Evolutionary conservation across 2,329 filamentous ascomycete species (phyloP).

Genomic region (Aspergillus sp.): DNA sequence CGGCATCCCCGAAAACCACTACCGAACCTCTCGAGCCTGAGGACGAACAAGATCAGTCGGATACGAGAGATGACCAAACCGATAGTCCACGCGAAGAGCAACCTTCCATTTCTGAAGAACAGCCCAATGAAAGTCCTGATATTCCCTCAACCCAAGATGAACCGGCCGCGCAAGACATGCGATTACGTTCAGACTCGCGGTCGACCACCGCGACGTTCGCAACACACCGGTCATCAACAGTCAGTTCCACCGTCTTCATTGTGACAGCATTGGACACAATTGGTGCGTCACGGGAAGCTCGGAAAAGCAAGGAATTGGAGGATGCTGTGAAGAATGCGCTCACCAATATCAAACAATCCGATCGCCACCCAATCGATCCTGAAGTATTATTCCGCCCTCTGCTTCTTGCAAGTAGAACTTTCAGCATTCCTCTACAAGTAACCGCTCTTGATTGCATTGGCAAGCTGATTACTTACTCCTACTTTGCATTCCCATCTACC

Average conservation of each 20-base stretch:
- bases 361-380: constrained; percentile 78
- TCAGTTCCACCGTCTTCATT: constrained; percentile 95
- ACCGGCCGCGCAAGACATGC: constrained; percentile 26
- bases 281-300: constrained; percentile 84
- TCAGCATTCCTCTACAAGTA: constrained; percentile 81
- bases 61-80: constrained; percentile 17
- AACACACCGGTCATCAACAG: constrained; percentile 59
- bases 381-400: constrained; percentile 90
- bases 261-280: constrained; percentile 91
- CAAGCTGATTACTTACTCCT: constrained; percentile 98
- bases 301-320: constrained; percentile 78
- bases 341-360: constrained; percentile 80
- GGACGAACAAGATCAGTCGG: constrained; percentile 19
- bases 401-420: constrained; percentile 82
- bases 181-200: constrained; percentile 60
- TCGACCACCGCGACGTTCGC: constrained; percentile 56
- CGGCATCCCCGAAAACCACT: constrained; percentile 26
- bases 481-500: constrained; percentile 75
- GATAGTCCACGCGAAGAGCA: constrained; percentile 16
- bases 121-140: constrained; percentile 17
- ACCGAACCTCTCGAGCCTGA: constrained; percentile 25
- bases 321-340: constrained; percentile 81
- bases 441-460: constrained; percentile 96
- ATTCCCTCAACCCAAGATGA: constrained; percentile 23
- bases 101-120: constrained; percentile 12